These are phyloP conservation scores for Lentinula aciculospora DNA, from an alignment of 768 basidiomycete species.

Conservation along the genomic window DNA sequence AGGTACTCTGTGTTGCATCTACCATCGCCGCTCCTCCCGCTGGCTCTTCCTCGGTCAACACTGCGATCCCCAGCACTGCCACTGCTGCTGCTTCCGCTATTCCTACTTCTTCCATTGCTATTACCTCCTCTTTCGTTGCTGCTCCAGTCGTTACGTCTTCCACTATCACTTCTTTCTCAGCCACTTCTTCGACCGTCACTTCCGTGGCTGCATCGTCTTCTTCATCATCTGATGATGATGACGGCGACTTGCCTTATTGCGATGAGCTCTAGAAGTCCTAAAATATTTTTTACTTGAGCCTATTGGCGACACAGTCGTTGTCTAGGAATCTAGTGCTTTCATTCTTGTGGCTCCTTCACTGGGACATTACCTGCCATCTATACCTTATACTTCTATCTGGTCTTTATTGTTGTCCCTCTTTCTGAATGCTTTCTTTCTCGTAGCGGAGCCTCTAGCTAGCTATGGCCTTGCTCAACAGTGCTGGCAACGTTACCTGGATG, in stretches of 20 bases:
- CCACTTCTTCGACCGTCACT: constrained; percentile 17
- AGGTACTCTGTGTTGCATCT: constrained; percentile 52
- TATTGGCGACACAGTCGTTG: background rate
- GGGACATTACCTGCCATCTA: background rate
- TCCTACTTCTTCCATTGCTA: constrained; percentile 14
- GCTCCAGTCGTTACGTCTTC: constrained; percentile 9
- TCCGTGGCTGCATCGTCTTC: background rate
- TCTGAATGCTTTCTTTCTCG: background rate
- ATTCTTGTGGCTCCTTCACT: too few relatives aligned
- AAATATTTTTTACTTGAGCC: background rate
- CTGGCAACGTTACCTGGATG: constrained; percentile 6
- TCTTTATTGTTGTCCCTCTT: background rate
- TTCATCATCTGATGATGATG: constrained; percentile 22
- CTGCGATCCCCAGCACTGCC: constrained; percentile 22
- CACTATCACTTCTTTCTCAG: constrained; percentile 21
- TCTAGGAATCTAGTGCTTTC: background rate
- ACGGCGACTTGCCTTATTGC: constrained; percentile 11
- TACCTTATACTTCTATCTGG: background rate
- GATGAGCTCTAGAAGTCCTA: constrained; percentile 9
- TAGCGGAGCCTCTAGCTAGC: background rate
- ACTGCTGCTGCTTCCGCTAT: constrained; percentile 21
- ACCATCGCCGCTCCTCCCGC: constrained; percentile 37
- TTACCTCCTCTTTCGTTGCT: constrained; percentile 14
- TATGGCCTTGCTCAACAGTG: too few relatives aligned
- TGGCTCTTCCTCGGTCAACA: constrained; percentile 20